These are phyloP conservation scores for Berkeleyomyces rouxiae DNA, from an alignment of 2,329 filamentous ascomycete species.

Conservation along the genomic window DNA sequence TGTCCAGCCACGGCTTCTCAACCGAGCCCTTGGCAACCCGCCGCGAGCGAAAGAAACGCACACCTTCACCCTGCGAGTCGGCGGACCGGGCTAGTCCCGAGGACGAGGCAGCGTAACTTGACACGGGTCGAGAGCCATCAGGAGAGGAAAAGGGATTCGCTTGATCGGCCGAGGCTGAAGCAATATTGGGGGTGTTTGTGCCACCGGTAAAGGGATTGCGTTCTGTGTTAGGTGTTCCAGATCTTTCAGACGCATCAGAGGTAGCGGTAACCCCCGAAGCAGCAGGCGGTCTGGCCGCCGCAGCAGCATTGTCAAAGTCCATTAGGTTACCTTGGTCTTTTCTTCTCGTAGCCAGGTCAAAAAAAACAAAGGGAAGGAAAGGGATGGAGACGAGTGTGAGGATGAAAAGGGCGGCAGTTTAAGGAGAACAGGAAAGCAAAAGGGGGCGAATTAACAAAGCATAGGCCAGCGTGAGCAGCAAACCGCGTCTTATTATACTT, in stretches of 20 bases:
- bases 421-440: not conserved
- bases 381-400: too few relatives aligned
- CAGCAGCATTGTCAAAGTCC: conserved; percentile 15
- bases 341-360: not conserved
- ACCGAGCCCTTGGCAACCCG: conserved; percentile 55
- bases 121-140: conserved; percentile 28
- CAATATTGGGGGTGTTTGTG: conserved; percentile 21
- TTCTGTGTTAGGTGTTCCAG: conserved; percentile 28
- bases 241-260: conserved; percentile 23
- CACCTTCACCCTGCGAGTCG: conserved; percentile 19
- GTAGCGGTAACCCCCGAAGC: not conserved
- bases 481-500: too few relatives aligned
- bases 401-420: too few relatives aligned
- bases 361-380: not conserved
- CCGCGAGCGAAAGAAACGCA: conserved; percentile 56
- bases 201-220: conserved; percentile 28
- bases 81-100: conserved; percentile 22
- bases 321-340: conserved; percentile 7
- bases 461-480: too few relatives aligned
- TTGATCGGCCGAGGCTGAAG: conserved; percentile 8
- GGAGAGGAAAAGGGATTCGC: conserved; percentile 33
- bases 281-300: conserved; percentile 13
- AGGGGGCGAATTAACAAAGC: not conserved
- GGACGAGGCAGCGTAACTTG: conserved; percentile 31
- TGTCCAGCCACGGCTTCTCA: conserved; percentile 62